Conservation (phyloP, 352 stramenopile species). For the Pythium pectinolyticum region DNA sequence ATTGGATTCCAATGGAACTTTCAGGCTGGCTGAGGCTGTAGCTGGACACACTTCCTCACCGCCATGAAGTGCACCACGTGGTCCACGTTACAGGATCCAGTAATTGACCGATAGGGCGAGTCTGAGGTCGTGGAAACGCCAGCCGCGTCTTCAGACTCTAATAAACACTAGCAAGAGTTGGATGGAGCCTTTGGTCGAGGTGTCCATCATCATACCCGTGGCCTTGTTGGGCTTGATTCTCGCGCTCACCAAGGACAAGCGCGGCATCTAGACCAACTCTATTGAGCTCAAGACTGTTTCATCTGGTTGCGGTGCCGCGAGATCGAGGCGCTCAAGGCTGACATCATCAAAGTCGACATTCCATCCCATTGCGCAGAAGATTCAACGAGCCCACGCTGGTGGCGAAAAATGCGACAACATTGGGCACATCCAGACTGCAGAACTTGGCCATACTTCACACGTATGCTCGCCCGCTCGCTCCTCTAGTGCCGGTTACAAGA, state of each 20-base stretch:
- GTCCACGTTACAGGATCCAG: too few relatives aligned
- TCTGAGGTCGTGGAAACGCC: constrained; percentile 64
- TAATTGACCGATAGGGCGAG: constrained; percentile 62
- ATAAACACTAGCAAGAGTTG: constrained; percentile 87
- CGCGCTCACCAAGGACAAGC: constrained; percentile 91
- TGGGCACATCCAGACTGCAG: too few relatives aligned
- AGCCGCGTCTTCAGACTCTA: constrained; percentile 71
- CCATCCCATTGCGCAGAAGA: too few relatives aligned
- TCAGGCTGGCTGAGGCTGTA: too few relatives aligned
- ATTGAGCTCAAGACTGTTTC: constrained; percentile 97
- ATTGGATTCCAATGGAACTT: too few relatives aligned
- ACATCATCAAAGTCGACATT: constrained; percentile 96
- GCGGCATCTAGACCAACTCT: constrained; percentile 94
- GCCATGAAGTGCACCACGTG: too few relatives aligned
- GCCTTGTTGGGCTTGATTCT: constrained; percentile 96
- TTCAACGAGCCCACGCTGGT: too few relatives aligned
- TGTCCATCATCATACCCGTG: constrained; percentile 94
- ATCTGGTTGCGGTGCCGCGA: constrained; percentile 92
- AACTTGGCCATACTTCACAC: too few relatives aligned
- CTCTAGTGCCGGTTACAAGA: too few relatives aligned
- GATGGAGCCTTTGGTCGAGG: constrained; percentile 98
- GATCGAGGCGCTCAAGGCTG: constrained; percentile 85
- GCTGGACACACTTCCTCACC: too few relatives aligned
- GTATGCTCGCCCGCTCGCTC: too few relatives aligned
- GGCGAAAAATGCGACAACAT: too few relatives aligned